Base-by-base conservation (phyloP, 768 basidiomycete genomes). In the Leccinum olivaceopallidum region DNA sequence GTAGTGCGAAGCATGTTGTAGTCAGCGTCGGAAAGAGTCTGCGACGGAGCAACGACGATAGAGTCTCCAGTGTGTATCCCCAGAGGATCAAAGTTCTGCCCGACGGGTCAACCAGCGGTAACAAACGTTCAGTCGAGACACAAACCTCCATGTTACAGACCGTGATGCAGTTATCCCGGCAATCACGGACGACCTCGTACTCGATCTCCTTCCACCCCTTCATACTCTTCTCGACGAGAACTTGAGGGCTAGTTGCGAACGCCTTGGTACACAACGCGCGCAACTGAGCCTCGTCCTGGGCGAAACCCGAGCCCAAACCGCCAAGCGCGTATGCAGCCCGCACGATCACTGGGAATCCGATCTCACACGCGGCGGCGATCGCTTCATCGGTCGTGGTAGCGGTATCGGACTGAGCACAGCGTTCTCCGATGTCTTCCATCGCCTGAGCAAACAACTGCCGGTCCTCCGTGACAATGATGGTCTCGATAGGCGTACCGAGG, bases 171-270 rank as follows among this genome's bases (percentile, higher is more conserved):
- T 99, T 99, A 72, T 98, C 93, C 63, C 92, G 83, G 78, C 95
- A 98, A 76, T 99, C 96, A 60, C 96, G 84, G 12, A 98, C 96
- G 54, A 99, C 96, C 73, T 99, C 96, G 68, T 99, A 99, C 79
- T 99, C 96, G 65, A 99, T 96, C 80, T 99, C 96, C 78, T 99
- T 98, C 96, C 96, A 99, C 3, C 96, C 96, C 78, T 98, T 98
- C 96, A 98, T 98, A 68, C 92, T 95, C 82, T 88, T 95, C 81
- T 99, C 97, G 16, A 99, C 94, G n/a, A 99, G 81, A 0, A 99
- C 95, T 76, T 98, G 97, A 49, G 96, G 95, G 67, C 93, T 95
- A 14, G 94, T 98, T 50, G 96, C 95, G 71, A 99, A 98, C 10
- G 97, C 96, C 78, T 95, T 97, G 66, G 81, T 83, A 71, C 95